Base-by-base conservation (phyloP, 228 moss, liverwort and hornwort genomes). In the Sphagnum fallax region DNA sequence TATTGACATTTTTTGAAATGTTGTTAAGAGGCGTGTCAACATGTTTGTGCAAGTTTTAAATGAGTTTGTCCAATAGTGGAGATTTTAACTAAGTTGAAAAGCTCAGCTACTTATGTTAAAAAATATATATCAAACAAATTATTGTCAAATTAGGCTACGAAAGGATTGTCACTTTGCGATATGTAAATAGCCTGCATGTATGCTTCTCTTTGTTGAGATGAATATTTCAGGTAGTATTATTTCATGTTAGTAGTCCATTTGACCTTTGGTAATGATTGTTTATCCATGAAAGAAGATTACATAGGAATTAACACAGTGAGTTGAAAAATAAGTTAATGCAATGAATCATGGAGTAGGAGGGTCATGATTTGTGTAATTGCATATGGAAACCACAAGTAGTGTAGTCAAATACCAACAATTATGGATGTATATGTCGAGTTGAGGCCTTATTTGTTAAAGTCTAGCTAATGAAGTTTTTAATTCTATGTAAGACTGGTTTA, bases 111-210 rank as follows among this genome's bases (percentile, higher is more conserved):
- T 63, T 97, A 61, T 93, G 97, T 72, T 97, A 93, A 93, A 97
- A 97, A 49, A 97, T 93, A 75, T 91, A 91, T 67, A 81, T 89
- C 6, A 97, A 97, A 63, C 82, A 90, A 60, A 87, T 90, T 49
- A 91, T 97, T 68, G 97, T 93, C n/a, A 97, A 93, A 64, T 93
- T 93, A 75, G 97, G 93, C 76, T 97, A 93, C 6, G 97, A 97
- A 82, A 93, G 97, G 61, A 93, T 91, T 77, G 91, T 97, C 49
- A 93, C 97, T 8, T 90, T 97, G 15, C 93, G 97, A 93, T 93
- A 97, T 69, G 85, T 90, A 14, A 91, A 90, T 58, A 90, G 90
- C 48, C 86, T 75, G 55, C 93, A 89, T 88, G 93, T 90, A 83
- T 62, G 12, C 53, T 13, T 47, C 60, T 52, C 49, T 15, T 4